Base-by-base conservation (phyloP, 1,284 basidiomycete species). In the Austroboletus olivaceoglutinosus region DNA sequence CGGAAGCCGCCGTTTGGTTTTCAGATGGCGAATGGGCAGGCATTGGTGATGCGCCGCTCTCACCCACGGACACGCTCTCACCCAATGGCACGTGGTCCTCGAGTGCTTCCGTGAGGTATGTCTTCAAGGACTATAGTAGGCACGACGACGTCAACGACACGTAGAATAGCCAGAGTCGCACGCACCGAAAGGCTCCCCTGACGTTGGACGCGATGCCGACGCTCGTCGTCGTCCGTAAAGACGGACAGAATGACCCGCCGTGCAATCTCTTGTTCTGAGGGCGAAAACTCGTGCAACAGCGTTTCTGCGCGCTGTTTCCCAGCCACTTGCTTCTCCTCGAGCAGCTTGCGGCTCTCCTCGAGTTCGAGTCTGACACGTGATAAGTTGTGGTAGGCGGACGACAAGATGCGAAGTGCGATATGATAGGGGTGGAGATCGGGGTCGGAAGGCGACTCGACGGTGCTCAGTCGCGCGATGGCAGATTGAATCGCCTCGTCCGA, bases 31-130 rank as follows among this genome's bases (percentile, higher is more conserved):
- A n/a, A n/a, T n/a, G n/a, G 51, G 31, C 21, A 23, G 22, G 44
- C 12, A 51, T 30, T 4, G 55, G 53, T 37, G 62, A 33, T 0
- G 47, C 33, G 47, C 48, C 29, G 13, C 15, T 23, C 36, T 58
- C 63, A 16, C 39, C 41, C 3, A 22, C 29, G 2, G 74, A 64
- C 16, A n/a, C n/a, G n/a, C n/a, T n/a, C n/a, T n/a, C n/a, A n/a
- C n/a, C n/a, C n/a, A 76, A 58, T 16, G 62, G 62, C 8, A 77
- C 80, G 41, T 82, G 82, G 48, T 89, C 86, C 36, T 78, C 76
- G 44, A 90, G 76, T 0, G 87, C 87, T 62, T 89, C 87, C 0
- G 78, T 81, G 30, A 90, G 69, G 0, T 84, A 88, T 52, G 85
- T 84, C 16, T 78, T 72, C 4, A 91, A 70, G 15, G 84, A 86